A percentile compares a stretch with the other conserved stretches of the same genome.
phyloP scores from a whole-genome alignment of 2,329 filamentous ascomycete genomes.

The Fusarium goolgardi region DNA sequence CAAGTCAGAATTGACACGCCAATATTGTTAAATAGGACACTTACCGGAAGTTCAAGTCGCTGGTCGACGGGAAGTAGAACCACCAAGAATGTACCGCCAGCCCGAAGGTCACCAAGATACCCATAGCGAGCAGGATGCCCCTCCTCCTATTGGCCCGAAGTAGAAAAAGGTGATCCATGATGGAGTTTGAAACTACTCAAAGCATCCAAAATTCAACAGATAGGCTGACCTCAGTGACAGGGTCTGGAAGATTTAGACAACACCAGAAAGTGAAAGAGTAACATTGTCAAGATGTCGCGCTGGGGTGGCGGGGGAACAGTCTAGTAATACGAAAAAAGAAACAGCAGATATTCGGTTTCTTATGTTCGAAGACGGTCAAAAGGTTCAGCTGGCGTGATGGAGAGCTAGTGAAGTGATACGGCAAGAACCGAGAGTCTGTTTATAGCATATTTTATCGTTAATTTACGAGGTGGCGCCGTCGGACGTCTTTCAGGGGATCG shows the following conservation, averaged over 20 bases:
- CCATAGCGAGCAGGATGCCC: conserved; percentile 17
- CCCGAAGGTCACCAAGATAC: conserved; percentile 10
- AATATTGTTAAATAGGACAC: not conserved
- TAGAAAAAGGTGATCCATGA: conserved; percentile 8
- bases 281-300: not conserved
- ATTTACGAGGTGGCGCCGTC: not conserved
- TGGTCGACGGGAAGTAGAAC: conserved; percentile 13
- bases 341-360: not conserved
- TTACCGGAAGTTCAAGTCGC: conserved; percentile 5
- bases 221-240: not conserved
- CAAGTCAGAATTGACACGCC: not conserved
- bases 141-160: conserved; percentile 12
- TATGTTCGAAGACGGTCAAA: not conserved
- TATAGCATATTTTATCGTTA: not conserved
- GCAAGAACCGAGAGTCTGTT: not conserved
- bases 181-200: not conserved
- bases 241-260: not conserved
- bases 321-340: conserved; percentile 1
- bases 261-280: not conserved
- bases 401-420: not conserved
- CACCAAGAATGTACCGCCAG: conserved; percentile 9
- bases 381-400: not conserved
- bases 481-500: not conserved
- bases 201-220: not conserved
- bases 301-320: not conserved